Conservation (phyloP, 2,329 filamentous ascomycete genomes). For the Trichoderma polysporum region DNA sequence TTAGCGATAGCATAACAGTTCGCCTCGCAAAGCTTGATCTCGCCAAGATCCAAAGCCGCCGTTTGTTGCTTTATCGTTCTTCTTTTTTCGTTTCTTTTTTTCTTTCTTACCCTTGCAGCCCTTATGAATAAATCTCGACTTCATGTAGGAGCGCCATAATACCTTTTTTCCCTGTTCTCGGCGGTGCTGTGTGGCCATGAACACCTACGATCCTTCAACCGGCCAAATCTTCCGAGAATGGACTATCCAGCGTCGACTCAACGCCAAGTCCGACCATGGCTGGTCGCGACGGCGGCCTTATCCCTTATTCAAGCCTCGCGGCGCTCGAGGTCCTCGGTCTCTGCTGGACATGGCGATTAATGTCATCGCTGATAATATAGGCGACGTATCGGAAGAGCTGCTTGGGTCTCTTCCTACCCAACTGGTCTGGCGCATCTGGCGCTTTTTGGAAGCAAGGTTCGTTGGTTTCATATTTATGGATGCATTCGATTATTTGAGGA, state of each 20-base stretch:
- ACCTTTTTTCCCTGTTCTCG: not conserved
- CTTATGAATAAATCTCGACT: not conserved
- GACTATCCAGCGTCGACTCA: constrained; percentile 33
- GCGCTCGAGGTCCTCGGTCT: constrained; percentile 36
- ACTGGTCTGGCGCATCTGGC: constrained; percentile 41
- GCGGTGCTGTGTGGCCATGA: constrained; percentile 29
- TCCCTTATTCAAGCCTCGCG: constrained; percentile 29
- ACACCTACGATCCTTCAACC: constrained; percentile 35
- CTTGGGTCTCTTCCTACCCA: constrained; percentile 37
- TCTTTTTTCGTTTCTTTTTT: not conserved
- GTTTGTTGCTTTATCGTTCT: not conserved
- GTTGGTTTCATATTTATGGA: constrained; percentile 20
- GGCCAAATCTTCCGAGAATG: constrained; percentile 42
- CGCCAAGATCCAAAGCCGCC: not conserved
- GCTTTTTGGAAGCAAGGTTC: constrained; percentile 41
- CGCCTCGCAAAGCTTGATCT: not conserved
- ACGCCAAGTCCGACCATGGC: constrained; percentile 30
- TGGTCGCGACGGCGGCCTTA: constrained; percentile 39
- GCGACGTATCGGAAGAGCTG: constrained; percentile 34
- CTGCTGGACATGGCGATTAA: constrained; percentile 42
- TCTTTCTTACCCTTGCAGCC: not conserved
- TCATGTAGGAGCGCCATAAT: constrained; percentile 8
- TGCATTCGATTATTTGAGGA: not conserved
- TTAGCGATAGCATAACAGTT: not conserved
- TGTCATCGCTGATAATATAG: constrained; percentile 40